These are phyloP conservation scores for Saccharum spontaneum DNA, from an alignment of 176 grass and related monocot genomes.

Conservation along the genomic window DNA sequence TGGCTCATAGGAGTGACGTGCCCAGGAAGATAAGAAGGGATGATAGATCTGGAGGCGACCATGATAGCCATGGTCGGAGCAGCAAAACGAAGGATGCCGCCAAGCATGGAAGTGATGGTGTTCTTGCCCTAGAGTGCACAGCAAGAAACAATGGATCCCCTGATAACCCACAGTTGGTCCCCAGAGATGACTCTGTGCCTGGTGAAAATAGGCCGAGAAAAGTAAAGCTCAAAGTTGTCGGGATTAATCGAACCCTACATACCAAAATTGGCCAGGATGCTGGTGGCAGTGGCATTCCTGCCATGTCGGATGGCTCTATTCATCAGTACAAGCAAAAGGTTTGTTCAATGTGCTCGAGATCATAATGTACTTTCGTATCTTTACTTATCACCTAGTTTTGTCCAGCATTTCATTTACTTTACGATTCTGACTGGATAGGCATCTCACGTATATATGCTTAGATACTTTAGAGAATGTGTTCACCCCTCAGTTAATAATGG, in stretches of 20 bases:
- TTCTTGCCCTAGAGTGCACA: constrained; percentile 38
- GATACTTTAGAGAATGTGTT: constrained; percentile 1
- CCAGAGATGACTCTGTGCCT: constrained; percentile 4
- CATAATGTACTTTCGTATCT: background rate
- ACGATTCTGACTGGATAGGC: background rate
- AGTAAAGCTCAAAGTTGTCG: constrained; percentile 84
- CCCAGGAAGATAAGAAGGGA: constrained; percentile 52
- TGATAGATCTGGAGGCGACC: constrained; percentile 30
- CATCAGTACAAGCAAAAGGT: constrained; percentile 66
- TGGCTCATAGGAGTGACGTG: background rate
- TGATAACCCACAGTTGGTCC: constrained; percentile 27
- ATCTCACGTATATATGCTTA: background rate
- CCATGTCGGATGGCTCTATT: constrained; percentile 25
- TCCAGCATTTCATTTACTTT: background rate
- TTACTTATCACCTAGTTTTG: background rate
- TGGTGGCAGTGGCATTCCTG: constrained; percentile 9
- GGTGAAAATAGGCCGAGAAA: constrained; percentile 57
- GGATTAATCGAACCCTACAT: constrained; percentile 58
- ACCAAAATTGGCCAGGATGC: constrained; percentile 42
- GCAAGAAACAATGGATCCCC: constrained; percentile 26
- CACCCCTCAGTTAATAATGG: background rate
- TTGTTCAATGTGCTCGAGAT: constrained; percentile 34
- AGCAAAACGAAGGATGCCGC: constrained; percentile 38
- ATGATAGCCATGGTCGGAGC: constrained; percentile 31
- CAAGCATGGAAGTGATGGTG: constrained; percentile 36